Percentiles rank a stretch among this genome's conserved stretches.
Conservation (phyloP, 2,329 filamentous ascomycete species). For the Chaetomiaceae sp. region DNA sequence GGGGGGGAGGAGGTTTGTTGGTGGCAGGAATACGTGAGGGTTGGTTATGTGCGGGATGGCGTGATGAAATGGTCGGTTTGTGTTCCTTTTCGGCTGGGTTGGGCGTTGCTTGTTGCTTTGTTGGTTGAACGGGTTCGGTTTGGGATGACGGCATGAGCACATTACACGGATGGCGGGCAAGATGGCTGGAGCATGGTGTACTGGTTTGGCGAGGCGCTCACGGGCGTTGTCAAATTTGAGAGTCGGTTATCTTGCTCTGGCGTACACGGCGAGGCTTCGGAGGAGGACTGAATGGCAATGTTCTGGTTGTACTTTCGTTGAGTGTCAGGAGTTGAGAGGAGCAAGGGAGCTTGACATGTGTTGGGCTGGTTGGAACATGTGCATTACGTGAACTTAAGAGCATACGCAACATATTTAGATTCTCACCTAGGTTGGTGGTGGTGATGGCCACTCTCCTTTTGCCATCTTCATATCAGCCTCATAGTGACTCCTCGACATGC, state of each 20-base stretch:
- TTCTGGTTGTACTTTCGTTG: neutral
- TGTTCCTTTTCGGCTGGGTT: neutral
- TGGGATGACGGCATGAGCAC: neutral
- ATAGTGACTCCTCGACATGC: neutral
- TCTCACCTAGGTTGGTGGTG: too few relatives aligned
- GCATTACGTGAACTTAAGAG: neutral
- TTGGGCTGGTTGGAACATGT: too few relatives aligned
- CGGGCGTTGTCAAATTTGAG: neutral
- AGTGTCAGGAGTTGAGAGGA: neutral
- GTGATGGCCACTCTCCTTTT: too few relatives aligned
- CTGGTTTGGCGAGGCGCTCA: neutral
- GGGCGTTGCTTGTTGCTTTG: neutral
- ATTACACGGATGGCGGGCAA: neutral
- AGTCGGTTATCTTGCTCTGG: neutral
- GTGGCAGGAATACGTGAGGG: neutral
- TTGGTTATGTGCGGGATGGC: neutral
- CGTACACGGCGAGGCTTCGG: neutral
- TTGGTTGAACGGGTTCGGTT: neutral
- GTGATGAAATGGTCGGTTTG: neutral
- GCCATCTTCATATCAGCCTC: too few relatives aligned
- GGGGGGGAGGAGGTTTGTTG: slow-evolving; percentile 1
- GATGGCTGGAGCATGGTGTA: neutral
- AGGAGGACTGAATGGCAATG: neutral
- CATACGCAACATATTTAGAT: neutral
- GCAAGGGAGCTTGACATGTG: neutral